These are phyloP conservation scores for Beauveria varroae DNA, from an alignment of 2,329 filamentous ascomycete species.

Conservation along the genomic window DNA sequence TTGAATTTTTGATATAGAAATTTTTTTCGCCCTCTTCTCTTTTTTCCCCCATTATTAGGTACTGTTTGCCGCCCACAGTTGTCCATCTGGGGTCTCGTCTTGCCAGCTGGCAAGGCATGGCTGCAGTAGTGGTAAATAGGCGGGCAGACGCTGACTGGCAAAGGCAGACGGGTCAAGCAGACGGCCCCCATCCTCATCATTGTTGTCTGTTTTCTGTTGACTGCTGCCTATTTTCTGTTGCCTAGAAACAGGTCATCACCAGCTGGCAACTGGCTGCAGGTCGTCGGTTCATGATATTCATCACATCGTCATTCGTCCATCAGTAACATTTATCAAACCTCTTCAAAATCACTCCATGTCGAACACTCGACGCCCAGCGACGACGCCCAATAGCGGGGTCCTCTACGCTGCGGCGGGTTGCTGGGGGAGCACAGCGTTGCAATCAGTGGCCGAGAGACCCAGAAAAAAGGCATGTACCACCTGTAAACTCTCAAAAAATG, in stretches of 20 bases:
- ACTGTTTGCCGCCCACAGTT: neutral
- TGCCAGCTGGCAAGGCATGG: constrained; percentile 7
- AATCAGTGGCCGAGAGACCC: neutral
- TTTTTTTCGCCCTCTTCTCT: neutral
- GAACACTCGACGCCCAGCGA: neutral
- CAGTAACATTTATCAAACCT: no score
- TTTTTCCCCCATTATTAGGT: neutral
- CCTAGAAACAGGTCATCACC: no score
- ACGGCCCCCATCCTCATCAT: neutral
- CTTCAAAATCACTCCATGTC: no score
- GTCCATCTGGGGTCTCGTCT: neutral
- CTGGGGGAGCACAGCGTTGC: neutral
- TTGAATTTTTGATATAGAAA: neutral
- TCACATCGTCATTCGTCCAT: no score
- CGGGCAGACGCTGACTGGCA: neutral
- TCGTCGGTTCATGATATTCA: no score
- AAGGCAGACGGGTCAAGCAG: no score
- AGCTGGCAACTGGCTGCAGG: no score
- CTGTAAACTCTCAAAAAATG: neutral
- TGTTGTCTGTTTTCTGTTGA: neutral
- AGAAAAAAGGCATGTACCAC: neutral
- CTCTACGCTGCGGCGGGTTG: neutral
- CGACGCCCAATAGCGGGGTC: constrained; percentile 1
- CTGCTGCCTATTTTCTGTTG: no score
- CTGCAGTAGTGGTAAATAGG: neutral